These are phyloP conservation scores for Trametes maxima DNA, from an alignment of 768 basidiomycete genomes.

Conservation along the genomic window DNA sequence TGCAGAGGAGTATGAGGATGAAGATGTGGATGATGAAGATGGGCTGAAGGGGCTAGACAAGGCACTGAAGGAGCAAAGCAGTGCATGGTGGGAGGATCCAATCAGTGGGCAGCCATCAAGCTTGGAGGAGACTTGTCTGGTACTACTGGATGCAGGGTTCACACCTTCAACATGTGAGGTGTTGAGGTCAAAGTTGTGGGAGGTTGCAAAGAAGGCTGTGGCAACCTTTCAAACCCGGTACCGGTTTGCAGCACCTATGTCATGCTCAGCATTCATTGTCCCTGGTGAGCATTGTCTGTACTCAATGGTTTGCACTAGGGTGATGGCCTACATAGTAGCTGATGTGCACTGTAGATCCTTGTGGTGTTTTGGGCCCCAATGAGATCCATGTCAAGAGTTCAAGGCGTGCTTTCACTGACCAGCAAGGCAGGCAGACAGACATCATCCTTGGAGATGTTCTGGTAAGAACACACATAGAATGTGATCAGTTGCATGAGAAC, in stretches of 20 bases:
- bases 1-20: slow-evolving; percentile 25
- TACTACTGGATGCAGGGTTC: slow-evolving; percentile 62
- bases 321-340: not conserved
- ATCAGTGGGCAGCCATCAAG: slow-evolving; percentile 60
- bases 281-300: slow-evolving; percentile 43
- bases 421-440: slow-evolving; percentile 50
- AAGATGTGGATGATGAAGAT: slow-evolving; percentile 31
- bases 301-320: not conserved
- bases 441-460: slow-evolving; percentile 59
- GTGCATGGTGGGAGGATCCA: slow-evolving; percentile 72
- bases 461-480: slow-evolving; percentile 34
- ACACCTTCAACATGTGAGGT: slow-evolving; percentile 49
- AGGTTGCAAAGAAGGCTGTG: slow-evolving; percentile 49
- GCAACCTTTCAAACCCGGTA: slow-evolving; percentile 45
- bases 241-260: slow-evolving; percentile 56
- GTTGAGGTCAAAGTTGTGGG: slow-evolving; percentile 54
- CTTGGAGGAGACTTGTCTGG: slow-evolving; percentile 63
- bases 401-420: slow-evolving; percentile 40
- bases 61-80: slow-evolving; percentile 43
- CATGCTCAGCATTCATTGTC: slow-evolving; percentile 61
- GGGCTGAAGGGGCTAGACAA: slow-evolving; percentile 21
- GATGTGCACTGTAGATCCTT: slow-evolving; percentile 46
- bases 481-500: not conserved
- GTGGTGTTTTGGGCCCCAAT: slow-evolving; percentile 50
- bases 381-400: slow-evolving; percentile 63